Base-by-base conservation (phyloP, 805 yeast species). In the Starmerella potacharoeniae region DNA sequence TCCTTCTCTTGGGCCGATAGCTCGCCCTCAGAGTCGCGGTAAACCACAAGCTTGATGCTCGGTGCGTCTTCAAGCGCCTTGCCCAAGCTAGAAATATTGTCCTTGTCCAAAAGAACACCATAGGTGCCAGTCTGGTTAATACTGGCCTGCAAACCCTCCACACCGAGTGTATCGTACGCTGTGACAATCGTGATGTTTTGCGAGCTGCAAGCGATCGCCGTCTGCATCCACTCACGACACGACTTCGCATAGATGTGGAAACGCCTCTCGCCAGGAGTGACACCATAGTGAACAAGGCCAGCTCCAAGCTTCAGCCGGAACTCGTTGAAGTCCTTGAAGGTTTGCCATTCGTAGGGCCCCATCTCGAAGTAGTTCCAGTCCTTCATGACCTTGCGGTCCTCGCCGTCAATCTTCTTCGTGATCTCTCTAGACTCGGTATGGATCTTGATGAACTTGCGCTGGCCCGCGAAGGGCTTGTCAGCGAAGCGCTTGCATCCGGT, bases 231-330 rank as follows among this genome's bases (percentile, higher is more conserved):
- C 66, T 80, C 81, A 55, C 80, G 83, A 14, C 95, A 85, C 13
- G 98, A 93, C 22, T 86, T 70, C 30, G 96, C 96, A 71, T 83
- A 93, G 53, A 91, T 77, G 69, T 89, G 96, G 63, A 91, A 68
- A 62, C 78, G 80, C 61, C 82, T 83, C 35, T 71, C 71, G 60
- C 77, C 77, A 17, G 95, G 88, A 59, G 71, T 64, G 57, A 93
- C 62, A 11, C 97, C 98, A 43, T 84, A 67, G 62, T 80, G 75
- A 51, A 79, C 75, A 55, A 93, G 75, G 58, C 97, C 98, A 56
- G 82, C 78, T 59, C 95, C 93, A 58, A 79, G 75, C 57, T 72
- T 69, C 59, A 75, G 73, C 59, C 81, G 74, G 29, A 75, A 66
- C 44, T 70, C 66, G 53, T 71, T 69, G 52, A 87, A 73, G 64